Base-by-base conservation (phyloP, 2,329 filamentous ascomycete genomes). In the Ceratocystis ficicola region DNA sequence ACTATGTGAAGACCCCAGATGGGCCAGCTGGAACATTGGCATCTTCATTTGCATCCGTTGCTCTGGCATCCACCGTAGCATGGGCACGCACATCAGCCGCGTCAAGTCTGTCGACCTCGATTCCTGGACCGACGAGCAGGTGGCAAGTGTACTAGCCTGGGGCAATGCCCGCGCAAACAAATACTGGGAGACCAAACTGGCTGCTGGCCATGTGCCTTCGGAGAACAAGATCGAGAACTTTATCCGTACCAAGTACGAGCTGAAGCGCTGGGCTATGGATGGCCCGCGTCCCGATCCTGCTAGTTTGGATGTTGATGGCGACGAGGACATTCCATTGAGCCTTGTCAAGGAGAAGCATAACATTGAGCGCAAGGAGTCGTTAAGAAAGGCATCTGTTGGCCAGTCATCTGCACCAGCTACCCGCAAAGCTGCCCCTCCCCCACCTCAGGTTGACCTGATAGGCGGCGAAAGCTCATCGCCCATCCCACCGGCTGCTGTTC, bases 141-240 rank as follows among this genome's bases (percentile, higher is more conserved):
- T 97, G 68, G 87, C 94, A 76, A 96, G 90, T 76, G 87, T 99
- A 70, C 76, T 99, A 69, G 90, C 84, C 79, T 99, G 94, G 95
- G 94, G 94, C 68, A 99, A 99, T 75, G 84, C 88, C 66, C 87
- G 92, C 75, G 94, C 94, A 66, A 99, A 99, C 79, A 97, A 95
- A 80, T 96, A 97, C 76, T 99, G 93, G 93, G 95, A 99, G 77
- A 85, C 89, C 69, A 99, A 97, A 78, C 78, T 99, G 72, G 91
- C 93, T 1, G 78, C 87, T 15, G 92, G 92, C 68, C 94, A 99
- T 76, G 85, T 93, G 60, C 94, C 94, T 1, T 96, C 93, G 25
- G 95, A 99, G 79, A 84, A 89, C 70, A 99, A 99, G 82, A 97
- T 99, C 71, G 94, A 99, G 82, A 99, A 97, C 80, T 99, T 99